Conservation (phyloP, 768 basidiomycete genomes). For the Boletus fagicola region DNA sequence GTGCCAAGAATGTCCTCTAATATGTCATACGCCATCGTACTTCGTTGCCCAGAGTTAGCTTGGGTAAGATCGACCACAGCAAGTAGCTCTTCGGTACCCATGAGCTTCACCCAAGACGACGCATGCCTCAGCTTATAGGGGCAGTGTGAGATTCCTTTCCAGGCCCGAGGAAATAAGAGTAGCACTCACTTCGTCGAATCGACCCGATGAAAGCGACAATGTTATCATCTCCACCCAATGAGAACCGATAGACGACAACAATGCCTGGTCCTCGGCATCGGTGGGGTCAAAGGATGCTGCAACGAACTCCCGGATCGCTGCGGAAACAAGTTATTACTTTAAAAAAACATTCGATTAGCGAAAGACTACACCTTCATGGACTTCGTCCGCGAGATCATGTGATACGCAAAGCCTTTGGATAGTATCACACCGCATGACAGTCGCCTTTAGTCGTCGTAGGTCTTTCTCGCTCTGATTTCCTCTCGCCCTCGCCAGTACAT, state of each 20-base stretch:
- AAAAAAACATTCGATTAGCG: not conserved
- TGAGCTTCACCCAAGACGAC: constrained; percentile 54
- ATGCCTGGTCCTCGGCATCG: constrained; percentile 36
- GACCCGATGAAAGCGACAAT: constrained; percentile 11
- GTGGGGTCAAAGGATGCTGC: constrained; percentile 36
- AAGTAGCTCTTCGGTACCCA: constrained; percentile 42
- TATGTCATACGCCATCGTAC: constrained; percentile 17
- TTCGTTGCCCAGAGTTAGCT: constrained; percentile 1
- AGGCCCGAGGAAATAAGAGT: too few relatives aligned
- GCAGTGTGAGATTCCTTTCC: not conserved
- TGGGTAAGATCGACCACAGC: constrained; percentile 43
- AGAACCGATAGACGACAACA: constrained; percentile 40
- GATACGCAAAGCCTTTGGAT: constrained; percentile 39
- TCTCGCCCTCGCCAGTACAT: constrained; percentile 34
- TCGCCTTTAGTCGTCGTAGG: constrained; percentile 38
- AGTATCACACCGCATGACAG: constrained; percentile 35
- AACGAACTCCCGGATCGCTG: constrained; percentile 47
- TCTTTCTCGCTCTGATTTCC: constrained; percentile 32
- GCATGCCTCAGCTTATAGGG: constrained; percentile 13
- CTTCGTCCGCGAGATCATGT: constrained; percentile 18
- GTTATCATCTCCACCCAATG: constrained; percentile 40
- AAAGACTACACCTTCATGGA: constrained; percentile 36
- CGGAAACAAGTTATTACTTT: constrained; percentile 3
- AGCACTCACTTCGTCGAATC: constrained; percentile 13
- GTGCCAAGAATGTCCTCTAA: constrained; percentile 40